A percentile compares a stretch with the other conserved stretches of the same genome.
Conservation (phyloP, 2,329 filamentous ascomycete species). For the Trichoderma citrinoviride region DNA sequence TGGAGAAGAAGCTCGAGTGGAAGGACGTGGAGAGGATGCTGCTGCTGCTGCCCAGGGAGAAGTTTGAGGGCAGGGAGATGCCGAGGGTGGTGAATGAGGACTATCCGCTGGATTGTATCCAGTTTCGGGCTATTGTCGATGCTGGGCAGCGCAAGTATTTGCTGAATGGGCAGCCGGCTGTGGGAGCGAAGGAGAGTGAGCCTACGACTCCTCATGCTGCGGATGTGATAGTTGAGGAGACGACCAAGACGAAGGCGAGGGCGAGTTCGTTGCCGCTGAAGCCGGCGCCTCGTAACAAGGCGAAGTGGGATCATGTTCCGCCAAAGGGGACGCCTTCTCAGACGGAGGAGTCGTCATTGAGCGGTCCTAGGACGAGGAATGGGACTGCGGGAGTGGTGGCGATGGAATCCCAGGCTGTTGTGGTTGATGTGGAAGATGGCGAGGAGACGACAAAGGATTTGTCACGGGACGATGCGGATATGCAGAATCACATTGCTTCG, state of each 20-base stretch:
- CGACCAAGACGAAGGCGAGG: conserved; percentile 25
- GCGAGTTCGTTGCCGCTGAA: conserved; percentile 50
- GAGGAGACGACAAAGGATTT: conserved; percentile 3
- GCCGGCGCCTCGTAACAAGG: conserved; percentile 38
- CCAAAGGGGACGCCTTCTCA: conserved; percentile 39
- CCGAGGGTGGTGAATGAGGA: conserved; percentile 62
- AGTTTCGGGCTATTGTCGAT: conserved; percentile 57
- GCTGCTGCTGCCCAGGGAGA: conserved; percentile 34
- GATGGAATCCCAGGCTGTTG: conserved; percentile 30
- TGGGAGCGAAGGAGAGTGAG: conserved; percentile 1
- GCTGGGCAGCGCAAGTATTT: conserved; percentile 57
- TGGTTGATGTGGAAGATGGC: conserved; percentile 27
- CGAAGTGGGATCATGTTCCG: conserved; percentile 40
- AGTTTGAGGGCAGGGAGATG: conserved; percentile 25
- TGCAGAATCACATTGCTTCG: not conserved
- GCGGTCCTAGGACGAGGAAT: conserved; percentile 8
- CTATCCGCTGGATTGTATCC: conserved; percentile 68
- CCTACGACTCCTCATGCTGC: not conserved
- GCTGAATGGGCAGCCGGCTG: conserved; percentile 46
- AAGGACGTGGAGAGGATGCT: conserved; percentile 57
- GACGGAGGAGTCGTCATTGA: conserved; percentile 35
- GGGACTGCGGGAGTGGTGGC: conserved; percentile 19
- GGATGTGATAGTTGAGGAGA: not conserved
- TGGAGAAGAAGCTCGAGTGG: conserved; percentile 67
- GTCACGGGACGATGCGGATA: not conserved